These are phyloP conservation scores for Wallacemonas sp. DNA, from an alignment of 208 protist genomes.

Conservation along the genomic window DNA sequence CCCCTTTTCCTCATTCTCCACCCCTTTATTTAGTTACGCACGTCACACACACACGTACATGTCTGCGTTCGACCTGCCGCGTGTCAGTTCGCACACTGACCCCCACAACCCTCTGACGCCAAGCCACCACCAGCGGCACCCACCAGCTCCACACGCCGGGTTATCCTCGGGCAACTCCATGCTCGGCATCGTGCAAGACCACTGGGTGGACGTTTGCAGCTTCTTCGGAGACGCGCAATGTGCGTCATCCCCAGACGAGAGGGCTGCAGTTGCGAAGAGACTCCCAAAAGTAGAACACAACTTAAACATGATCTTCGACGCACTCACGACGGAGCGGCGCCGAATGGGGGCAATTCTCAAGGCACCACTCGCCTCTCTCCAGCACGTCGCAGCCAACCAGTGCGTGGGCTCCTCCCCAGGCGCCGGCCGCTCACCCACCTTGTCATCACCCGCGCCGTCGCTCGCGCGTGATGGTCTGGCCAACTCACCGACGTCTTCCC, in stretches of 20 bases:
- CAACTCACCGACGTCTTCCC: slow-evolving; percentile 1
- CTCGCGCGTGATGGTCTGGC: slow-evolving; percentile 6
- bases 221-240: slow-evolving; percentile 61
- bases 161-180: background rate
- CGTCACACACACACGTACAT: no score
- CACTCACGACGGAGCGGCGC: slow-evolving; percentile 31
- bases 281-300: slow-evolving; percentile 34
- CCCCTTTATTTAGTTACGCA: background rate
- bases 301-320: slow-evolving; percentile 44
- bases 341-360: background rate
- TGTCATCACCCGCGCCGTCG: background rate
- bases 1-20: no score
- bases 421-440: background rate
- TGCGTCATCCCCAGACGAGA: slow-evolving; percentile 29
- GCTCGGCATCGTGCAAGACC: slow-evolving; percentile 23
- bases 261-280: slow-evolving; percentile 18
- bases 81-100: background rate
- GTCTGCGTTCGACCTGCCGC: no score
- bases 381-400: background rate
- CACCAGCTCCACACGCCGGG: no score
- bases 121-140: no score
- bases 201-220: slow-evolving; percentile 51
- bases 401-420: background rate
- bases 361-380: background rate
- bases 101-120: no score